phyloP scores from a whole-genome alignment of 495 filamentous ascomycete genomes.

The Tuber borchii region DNA sequence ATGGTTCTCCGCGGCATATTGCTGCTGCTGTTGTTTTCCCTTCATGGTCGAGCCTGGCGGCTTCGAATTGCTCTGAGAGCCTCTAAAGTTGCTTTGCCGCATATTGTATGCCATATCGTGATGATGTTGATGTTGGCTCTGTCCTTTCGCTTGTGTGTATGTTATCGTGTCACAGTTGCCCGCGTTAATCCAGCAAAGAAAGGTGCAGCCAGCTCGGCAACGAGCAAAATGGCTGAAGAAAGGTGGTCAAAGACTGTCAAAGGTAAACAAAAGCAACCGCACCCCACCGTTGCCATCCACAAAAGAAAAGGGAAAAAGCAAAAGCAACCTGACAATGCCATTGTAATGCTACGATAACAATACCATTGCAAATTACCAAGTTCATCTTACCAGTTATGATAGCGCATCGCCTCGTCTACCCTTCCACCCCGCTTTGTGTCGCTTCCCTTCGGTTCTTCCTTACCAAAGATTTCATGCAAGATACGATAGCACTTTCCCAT shows the following conservation, averaged over 20 bases:
- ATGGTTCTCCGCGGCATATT: constrained; percentile 24
- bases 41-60: constrained; percentile 21
- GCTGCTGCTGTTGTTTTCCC: constrained; percentile 27
- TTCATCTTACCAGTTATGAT: neutral
- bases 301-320: neutral
- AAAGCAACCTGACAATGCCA: constrained; percentile 5
- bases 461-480: neutral
- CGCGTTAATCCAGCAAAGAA: too few species aligned
- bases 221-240: too few species aligned
- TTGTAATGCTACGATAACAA: constrained; percentile 11
- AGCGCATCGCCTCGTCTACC: neutral
- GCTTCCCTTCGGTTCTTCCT: constrained; percentile 33
- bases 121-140: neutral
- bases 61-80: constrained; percentile 29
- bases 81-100: constrained; percentile 36
- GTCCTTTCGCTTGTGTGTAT: neutral
- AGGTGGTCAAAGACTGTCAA: too few species aligned
- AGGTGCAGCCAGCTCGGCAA: too few species aligned
- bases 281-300: constrained; percentile 21
- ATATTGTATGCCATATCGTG: constrained; percentile 30
- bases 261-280: constrained; percentile 20
- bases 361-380: neutral
- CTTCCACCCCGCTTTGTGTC: constrained; percentile 19
- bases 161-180: neutral
- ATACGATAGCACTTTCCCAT: neutral